Evolutionary conservation across 768 basidiomycete species (phyloP), one percentile per base, ranked within the genome.

Genomic region (Psilocybe cyanescens): DNA sequence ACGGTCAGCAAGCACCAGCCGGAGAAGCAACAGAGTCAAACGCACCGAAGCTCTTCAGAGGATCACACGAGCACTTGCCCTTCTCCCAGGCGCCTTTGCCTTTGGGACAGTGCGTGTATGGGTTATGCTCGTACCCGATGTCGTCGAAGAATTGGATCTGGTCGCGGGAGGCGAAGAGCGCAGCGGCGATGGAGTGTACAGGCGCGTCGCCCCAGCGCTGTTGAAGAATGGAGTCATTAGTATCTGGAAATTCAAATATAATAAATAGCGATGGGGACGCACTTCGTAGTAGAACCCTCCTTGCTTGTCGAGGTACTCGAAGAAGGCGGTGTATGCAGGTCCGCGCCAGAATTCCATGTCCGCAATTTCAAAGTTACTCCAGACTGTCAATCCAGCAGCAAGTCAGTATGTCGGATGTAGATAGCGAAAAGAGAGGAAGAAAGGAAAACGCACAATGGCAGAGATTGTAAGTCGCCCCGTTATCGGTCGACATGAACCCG

Each of bases 111-210:
- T 89, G 88, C 63, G 86, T 86, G 76, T 87, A 92, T 1, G 90
- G 90, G 51, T 85, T 82, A 59, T 94, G 91, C 58, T 85, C 79
- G 71, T 93, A 94, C 16, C 90, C 90, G 46, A 93, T 91, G 67
- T 91, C 86, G 53, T 85, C 76, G 74, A 91, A 92, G 77, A 87
- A 92, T 68, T 91, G 88, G 44, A 92, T 82, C 72, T 86, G 81
- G 59, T 85, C 80, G 61, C 82, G 83, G 0, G 68, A 63, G 11
- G 82, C 80, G 69, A 90, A 86, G 19, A 90, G 72, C 0, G 86
- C 83, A 1, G 85, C 88, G 12, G 83, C 89, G 58, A 90, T 87
- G 30, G 83, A 85, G 68, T 90, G 88, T 1, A 91, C 86, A 1
- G 88, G 87, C 1, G 89, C 89, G 65, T 89, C 88, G 7, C 79